Conservation (phyloP, 164 flowering plant genomes). For the Dillenia turbinata region DNA sequence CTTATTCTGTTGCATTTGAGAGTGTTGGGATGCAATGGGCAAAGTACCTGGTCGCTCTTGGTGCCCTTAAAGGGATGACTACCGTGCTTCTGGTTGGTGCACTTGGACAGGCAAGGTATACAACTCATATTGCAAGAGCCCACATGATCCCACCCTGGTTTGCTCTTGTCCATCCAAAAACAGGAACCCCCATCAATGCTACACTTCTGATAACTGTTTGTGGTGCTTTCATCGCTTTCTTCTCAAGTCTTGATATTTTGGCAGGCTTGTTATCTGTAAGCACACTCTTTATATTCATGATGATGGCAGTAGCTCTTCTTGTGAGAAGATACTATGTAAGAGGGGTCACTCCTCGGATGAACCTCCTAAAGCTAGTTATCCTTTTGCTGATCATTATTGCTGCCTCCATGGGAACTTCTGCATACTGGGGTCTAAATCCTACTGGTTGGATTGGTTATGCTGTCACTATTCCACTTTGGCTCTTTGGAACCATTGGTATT, state of each 20-base stretch:
- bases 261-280: constrained; percentile 49
- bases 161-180: constrained; percentile 52
- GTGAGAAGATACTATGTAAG: constrained; percentile 57
- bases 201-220: constrained; percentile 36
- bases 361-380: constrained; percentile 28
- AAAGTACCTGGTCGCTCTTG: constrained; percentile 54
- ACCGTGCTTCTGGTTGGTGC: constrained; percentile 58
- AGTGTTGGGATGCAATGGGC: constrained; percentile 67
- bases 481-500: constrained; percentile 42
- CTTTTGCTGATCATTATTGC: constrained; percentile 41
- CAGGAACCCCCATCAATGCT: constrained; percentile 67
- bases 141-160: constrained; percentile 76
- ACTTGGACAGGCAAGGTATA: constrained; percentile 52
- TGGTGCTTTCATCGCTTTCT: constrained; percentile 49
- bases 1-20: constrained; percentile 56
- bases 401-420: constrained; percentile 50
- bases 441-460: constrained; percentile 45
- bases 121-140: constrained; percentile 61
- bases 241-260: constrained; percentile 49
- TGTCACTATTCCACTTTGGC: constrained; percentile 43
- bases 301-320: constrained; percentile 61
- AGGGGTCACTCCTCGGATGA: constrained; percentile 28
- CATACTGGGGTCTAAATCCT: constrained; percentile 41
- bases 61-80: constrained; percentile 69
- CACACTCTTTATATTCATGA: constrained; percentile 60